Evolutionary conservation across 192 early-diverging fungal species (phyloP), one percentile per base, ranked within the genome.

Genomic region (Coemansia furcata): DNA sequence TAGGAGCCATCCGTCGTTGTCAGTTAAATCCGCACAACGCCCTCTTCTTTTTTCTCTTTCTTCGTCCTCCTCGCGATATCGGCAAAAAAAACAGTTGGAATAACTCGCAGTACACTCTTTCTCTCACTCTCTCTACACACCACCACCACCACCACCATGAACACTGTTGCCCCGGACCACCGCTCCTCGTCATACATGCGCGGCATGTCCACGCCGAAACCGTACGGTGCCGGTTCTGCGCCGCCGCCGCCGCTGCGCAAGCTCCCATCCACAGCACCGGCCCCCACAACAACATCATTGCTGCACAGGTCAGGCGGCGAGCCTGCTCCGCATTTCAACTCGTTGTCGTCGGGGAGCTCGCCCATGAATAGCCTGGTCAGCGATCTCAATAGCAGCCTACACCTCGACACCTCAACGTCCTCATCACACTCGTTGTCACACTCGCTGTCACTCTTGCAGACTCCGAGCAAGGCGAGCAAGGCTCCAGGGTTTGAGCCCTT

Each of bases 331-430:
- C 44, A 43, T 46, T 40, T 65, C 55, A 54, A 19, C 64, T n/a
- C 19, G 29, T 17, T 54, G 36, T 64, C 47, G 15, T 37, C 23
- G 62, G 42, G 57, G 38, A 30, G 39, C 23, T 78, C 80, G 57
- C 72, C 80, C 2, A 67, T 83, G 7, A 50, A 55, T 11, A 64
- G 66, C 40, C 64, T 83, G 63, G 66, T 61, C 14, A 68, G 62
- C n/a, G 76, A 78, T 26, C 68, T 83, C 26, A 66, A 77, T 57
- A 68, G 62, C 66, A 74, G 68, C 47, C 42, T 82, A 60, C 67
- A 71, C 38, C 44, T 81, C n/a, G 74, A 80, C 11, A 33, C 57
- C 3, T 58, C 15, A 9, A 19, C 36, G 37, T 35, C 35, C 3
- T 60, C 58, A 9, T 38, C 58, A 23, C 58, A 38, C 35, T 60